These are phyloP conservation scores for Sapria himalayana DNA, from an alignment of 345 rosid species.

Conservation along the genomic window DNA sequence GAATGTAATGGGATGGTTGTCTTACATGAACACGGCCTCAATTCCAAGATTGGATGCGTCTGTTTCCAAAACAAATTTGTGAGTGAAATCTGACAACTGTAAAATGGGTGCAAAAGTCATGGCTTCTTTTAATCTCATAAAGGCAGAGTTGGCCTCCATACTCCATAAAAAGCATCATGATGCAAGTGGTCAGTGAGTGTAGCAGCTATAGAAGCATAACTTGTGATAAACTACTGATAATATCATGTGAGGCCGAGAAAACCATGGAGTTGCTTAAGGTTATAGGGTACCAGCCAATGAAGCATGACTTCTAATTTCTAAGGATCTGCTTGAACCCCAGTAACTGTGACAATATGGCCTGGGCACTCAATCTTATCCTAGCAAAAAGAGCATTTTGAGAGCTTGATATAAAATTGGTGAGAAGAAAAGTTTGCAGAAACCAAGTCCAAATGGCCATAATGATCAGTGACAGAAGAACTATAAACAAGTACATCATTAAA, in stretches of 20 bases:
- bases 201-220: background rate
- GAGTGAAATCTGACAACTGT: background rate
- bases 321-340: background rate
- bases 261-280: background rate
- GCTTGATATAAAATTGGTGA: background rate
- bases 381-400: background rate
- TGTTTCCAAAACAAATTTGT: background rate
- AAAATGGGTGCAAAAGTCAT: background rate
- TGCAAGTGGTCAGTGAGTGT: background rate
- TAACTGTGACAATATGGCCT: background rate
- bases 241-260: conserved; percentile 1
- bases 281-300: background rate
- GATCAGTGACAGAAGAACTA: background rate
- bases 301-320: background rate
- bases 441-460: background rate
- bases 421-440: background rate
- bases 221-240: background rate
- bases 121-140: background rate
- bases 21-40: background rate
- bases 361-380: background rate
- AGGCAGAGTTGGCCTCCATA: background rate
- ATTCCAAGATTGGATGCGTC: background rate
- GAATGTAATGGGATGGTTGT: background rate
- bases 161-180: background rate
- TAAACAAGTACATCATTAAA: conserved; percentile 3